Percentiles rank a stretch among this genome's conserved stretches.
Conservation (phyloP, 2,329 filamentous ascomycete species). For the Aulographum hederae region DNA sequence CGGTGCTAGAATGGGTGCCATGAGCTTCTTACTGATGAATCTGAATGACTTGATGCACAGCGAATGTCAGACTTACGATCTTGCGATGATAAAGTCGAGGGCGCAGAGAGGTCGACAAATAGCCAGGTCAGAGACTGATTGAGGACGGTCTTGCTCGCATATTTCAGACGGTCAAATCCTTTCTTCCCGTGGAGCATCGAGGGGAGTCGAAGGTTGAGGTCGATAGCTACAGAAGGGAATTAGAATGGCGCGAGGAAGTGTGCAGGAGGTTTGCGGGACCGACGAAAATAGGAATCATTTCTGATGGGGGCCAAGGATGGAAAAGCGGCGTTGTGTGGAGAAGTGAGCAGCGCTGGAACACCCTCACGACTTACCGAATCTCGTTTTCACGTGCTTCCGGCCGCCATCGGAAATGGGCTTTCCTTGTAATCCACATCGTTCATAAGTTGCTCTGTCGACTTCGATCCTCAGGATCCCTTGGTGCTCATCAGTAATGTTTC, state of each 20-base stretch:
- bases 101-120: slow-evolving; percentile 43
- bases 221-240: slow-evolving; percentile 38
- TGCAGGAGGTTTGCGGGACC: background rate
- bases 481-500: no score
- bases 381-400: slow-evolving; percentile 45
- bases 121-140: slow-evolving; percentile 55
- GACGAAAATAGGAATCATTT: background rate
- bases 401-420: slow-evolving; percentile 40
- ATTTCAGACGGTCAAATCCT: slow-evolving; percentile 58
- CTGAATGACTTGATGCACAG: no score
- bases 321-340: background rate
- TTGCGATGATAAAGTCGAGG: no score
- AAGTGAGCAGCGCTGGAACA: background rate
- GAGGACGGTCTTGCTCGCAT: slow-evolving; percentile 65
- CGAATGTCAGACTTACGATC: no score
- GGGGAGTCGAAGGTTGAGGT: slow-evolving; percentile 53
- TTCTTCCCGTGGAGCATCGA: slow-evolving; percentile 74
- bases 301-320: background rate
- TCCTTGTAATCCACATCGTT: slow-evolving; percentile 64
- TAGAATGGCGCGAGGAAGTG: background rate
- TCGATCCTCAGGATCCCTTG: slow-evolving; percentile 58
- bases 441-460: slow-evolving; percentile 65
- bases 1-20: background rate
- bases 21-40: no score
- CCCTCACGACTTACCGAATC: slow-evolving; percentile 44